Evolutionary conservation across 1,139 yeast genomes (phyloP), one percentile per base, ranked within the genome.

Genomic region (Zygosaccharomyces pseudobailii): DNA sequence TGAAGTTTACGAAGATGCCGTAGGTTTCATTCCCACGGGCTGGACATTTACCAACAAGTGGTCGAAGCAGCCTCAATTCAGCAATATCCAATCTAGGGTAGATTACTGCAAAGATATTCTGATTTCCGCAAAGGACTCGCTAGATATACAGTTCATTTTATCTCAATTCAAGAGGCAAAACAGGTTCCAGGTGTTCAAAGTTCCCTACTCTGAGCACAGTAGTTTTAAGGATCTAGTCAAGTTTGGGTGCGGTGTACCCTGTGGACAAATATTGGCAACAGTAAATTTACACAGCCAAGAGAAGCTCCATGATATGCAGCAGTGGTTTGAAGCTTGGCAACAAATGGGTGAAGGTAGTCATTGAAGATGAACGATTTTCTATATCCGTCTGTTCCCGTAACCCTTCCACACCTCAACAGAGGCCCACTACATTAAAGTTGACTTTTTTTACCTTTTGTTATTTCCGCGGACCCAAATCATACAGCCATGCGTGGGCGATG

Each of bases 151-250:
- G 3, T 55, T 61, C 45, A 58, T 73, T 38, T 51, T 54, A 37
- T 49, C 51, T 40, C 74, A 73, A 36, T 69, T 63, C 52, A 65
- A 63, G 37, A 51, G 51, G 6, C 54, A 58, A 36, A 50, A 58
- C 41, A 56, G 61, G 35, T 57, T 70, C 51, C 75, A 82, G 45
- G 69, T 81, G 1, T 82, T 82, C 58, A 69, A 79, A 31, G 75
- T 90, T 0, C 97, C 97, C 0, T 92, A 92, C 61, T 84, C 95
- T 58, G 98, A 92, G 62, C 98, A 92, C 68, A 88, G 96, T 10
- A 87, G 95, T 44, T 90, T 82, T 59, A 71, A 86, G 40, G 97
- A 92, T 59, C 71, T 92, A 42, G 73, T 82, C 6, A 74, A 76
- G 52, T 87, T 90, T 60, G 78, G 82, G 31, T 69, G 75, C 2